A percentile compares a stretch with the other conserved stretches of the same genome.
Conservation (phyloP, 257 asterid genomes). For the Thymus mandschuricus region DNA sequence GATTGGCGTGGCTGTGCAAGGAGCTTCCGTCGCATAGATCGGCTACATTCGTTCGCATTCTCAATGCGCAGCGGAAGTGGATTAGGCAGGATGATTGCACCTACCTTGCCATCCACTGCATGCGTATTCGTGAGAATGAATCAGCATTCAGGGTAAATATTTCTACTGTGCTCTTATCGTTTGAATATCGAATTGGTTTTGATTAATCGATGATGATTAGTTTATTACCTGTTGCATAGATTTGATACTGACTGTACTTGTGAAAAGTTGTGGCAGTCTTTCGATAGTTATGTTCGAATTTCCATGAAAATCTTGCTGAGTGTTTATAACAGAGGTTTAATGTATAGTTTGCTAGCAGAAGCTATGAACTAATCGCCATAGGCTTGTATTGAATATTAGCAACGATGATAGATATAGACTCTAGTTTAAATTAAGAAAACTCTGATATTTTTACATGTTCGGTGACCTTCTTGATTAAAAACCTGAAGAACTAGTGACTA, state of each 20-base stretch:
- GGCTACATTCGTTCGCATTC: slow-evolving; percentile 63
- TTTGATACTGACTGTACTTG: not conserved
- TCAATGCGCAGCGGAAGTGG: slow-evolving; percentile 94
- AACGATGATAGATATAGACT: not conserved
- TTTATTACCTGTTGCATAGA: slow-evolving; percentile 8
- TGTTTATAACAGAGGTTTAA: slow-evolving; percentile 14
- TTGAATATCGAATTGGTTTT: slow-evolving; percentile 11
- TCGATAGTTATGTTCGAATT: not conserved
- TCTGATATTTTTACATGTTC: slow-evolving; percentile 10
- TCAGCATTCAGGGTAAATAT: slow-evolving; percentile 68
- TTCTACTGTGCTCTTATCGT: not conserved
- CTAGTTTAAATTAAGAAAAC: not conserved
- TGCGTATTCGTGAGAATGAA: slow-evolving; percentile 84
- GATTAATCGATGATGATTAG: slow-evolving; percentile 7
- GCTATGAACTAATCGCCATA: not conserved
- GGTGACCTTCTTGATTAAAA: slow-evolving; percentile 17
- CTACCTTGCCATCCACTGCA: slow-evolving; percentile 64
- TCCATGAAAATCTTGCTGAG: slow-evolving; percentile 10
- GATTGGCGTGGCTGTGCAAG: slow-evolving; percentile 97
- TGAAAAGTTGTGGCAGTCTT: not conserved
- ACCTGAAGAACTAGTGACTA: not conserved
- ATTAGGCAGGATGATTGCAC: slow-evolving; percentile 82
- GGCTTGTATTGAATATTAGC: not conserved
- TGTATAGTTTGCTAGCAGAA: not conserved
- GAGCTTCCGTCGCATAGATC: slow-evolving; percentile 83